phyloP scores from a whole-genome alignment of 306 rosid species.

The Leucaena leucocephala region DNA sequence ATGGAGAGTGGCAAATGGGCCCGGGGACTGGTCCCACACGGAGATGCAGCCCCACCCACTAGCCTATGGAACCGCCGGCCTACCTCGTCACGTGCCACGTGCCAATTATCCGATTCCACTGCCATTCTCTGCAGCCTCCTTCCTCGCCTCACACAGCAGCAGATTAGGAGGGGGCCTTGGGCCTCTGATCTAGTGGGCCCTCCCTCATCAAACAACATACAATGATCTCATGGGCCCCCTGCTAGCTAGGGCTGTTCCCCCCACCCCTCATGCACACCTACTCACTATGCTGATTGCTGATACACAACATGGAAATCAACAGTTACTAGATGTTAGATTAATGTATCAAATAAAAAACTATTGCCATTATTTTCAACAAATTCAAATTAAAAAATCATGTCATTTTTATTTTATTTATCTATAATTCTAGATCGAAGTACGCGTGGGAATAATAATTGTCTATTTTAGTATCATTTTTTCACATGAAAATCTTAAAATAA shows the following conservation, averaged over 20 bases:
- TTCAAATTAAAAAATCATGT: background rate
- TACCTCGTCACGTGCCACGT: constrained; percentile 38
- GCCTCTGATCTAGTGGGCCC: constrained; percentile 19
- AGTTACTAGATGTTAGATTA: no score
- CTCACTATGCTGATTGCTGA: background rate
- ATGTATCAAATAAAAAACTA: no score
- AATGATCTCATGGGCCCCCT: constrained; percentile 8
- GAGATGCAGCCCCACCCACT: constrained; percentile 38
- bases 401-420: no score
- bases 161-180: constrained; percentile 18
- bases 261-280: background rate
- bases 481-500: no score
- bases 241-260: background rate
- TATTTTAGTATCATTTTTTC: no score
- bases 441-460: no score
- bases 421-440: no score
- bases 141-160: constrained; percentile 22
- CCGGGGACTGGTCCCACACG: constrained; percentile 41
- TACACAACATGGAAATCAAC: background rate
- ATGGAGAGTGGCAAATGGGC: constrained; percentile 42
- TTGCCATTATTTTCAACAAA: no score
- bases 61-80: background rate
- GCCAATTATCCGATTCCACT: constrained; percentile 35
- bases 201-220: background rate
- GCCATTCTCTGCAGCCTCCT: constrained; percentile 41